Conservation (phyloP, 2,329 filamentous ascomycete genomes). For the Trichoderma pleuroti region DNA sequence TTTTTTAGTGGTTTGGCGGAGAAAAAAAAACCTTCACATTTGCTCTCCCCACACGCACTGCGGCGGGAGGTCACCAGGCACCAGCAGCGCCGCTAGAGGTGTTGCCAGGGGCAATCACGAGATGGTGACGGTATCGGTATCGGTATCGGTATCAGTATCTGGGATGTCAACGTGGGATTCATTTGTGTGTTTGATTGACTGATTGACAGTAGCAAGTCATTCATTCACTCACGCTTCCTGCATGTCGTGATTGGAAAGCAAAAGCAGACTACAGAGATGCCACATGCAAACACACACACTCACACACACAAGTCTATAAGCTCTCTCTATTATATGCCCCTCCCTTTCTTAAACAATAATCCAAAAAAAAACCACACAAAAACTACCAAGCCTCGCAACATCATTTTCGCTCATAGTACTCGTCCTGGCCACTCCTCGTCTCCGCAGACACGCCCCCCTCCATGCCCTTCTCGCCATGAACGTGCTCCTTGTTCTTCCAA, state of each 20-base stretch:
- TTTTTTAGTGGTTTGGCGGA: not conserved
- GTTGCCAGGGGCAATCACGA: conserved; percentile 16
- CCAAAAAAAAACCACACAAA: not conserved
- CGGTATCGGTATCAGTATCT: not conserved
- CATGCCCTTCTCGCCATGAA: conserved; percentile 45
- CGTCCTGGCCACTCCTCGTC: conserved; percentile 43
- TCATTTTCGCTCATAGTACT: conserved; percentile 43
- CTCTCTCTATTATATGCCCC: not conserved
- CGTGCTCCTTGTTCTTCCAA: conserved; percentile 56
- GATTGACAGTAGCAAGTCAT: not conserved
- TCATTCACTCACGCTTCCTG: not conserved
- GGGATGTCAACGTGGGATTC: not conserved
- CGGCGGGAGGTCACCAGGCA: conserved; percentile 6
- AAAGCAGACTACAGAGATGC: not conserved
- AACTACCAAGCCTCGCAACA: not conserved
- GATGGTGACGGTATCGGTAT: not conserved
- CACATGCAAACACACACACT: not conserved
- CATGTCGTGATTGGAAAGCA: not conserved
- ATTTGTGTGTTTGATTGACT: not conserved
- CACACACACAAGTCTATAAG: not conserved
- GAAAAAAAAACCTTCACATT: not conserved
- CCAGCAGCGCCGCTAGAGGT: not conserved
- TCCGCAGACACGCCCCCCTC: conserved; percentile 36
- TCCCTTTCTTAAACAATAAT: not conserved
- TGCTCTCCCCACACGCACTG: not conserved